Evolutionary conservation across 768 basidiomycete genomes (phyloP), one percentile per base, ranked within the genome.

Genomic region (Exidia glandulosa): DNA sequence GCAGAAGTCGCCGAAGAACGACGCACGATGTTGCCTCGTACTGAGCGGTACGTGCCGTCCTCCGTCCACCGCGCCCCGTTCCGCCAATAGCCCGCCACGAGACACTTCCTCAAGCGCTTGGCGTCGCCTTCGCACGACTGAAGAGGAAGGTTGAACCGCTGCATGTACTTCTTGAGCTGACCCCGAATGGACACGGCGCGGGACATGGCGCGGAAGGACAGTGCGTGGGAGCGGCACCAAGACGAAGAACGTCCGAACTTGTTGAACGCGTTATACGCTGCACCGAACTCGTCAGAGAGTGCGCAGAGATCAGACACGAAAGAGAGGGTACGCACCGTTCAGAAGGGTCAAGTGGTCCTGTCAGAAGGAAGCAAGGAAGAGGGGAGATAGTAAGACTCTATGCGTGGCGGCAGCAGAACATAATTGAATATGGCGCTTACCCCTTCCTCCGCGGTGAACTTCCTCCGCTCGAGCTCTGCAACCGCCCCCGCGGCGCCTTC

Each of bases 371-470:
- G n/a, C n/a, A n/a, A n/a, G n/a, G n/a, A n/a, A n/a, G n/a, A n/a
- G n/a, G n/a, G n/a, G 3, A 34, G 16, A 52, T 29, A 57, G 14
- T 23, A 32, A 36, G 23, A 7, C 13, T 29, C 14, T 56, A 19
- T 25, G 14, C 25, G 25, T 10, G 29, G 50, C 25, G 30, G 27
- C 23, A 27, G 23, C 23, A 47, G 32, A 31, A 5, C 6, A 41
- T n/a, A n/a, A n/a, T n/a, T 14, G 32, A 7, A 23, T 23, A 59
- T n/a, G 45, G 29, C 7, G 74, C 81, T 67, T 62, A 93, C 93
- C 67, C 96, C 96, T 81, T 99, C 96, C 72, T 98, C 94, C 0
- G 94, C 93, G 0, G 93, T 98, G 66, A 98, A 98, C 70, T 98
- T 98, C 60, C 96, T 76, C 57, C 93, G 79, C 71, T 98, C 94